Percentiles rank a stretch among this genome's conserved stretches.
Conservation (phyloP, 768 basidiomycete species). For the Melanogaster broomeanus region DNA sequence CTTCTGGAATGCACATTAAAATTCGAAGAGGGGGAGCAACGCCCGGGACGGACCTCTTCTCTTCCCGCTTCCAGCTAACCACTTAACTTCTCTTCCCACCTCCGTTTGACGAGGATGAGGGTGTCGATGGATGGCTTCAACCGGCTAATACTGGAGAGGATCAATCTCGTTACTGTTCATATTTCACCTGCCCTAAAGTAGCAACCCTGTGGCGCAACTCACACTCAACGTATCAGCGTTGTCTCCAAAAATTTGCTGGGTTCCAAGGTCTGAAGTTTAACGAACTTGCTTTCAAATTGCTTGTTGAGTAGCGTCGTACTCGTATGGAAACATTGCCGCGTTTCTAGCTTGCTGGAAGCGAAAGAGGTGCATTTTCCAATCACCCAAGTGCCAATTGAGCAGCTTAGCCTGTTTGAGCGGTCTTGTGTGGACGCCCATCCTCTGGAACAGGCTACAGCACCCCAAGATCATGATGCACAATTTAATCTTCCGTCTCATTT, state of each 20-base stretch:
- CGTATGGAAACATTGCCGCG: slow-evolving; percentile 6
- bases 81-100: slow-evolving; percentile 66
- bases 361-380: slow-evolving; percentile 4
- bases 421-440: slow-evolving; percentile 4
- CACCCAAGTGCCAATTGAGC: slow-evolving; percentile 1
- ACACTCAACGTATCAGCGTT: background rate
- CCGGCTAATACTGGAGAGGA: slow-evolving; percentile 16
- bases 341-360: slow-evolving; percentile 11
- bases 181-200: slow-evolving; percentile 36
- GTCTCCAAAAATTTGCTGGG: background rate
- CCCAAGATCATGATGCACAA: slow-evolving; percentile 20
- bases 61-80: slow-evolving; percentile 76
- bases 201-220: slow-evolving; percentile 28
- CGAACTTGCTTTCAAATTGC: slow-evolving; percentile 4
- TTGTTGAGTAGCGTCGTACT: slow-evolving; percentile 4
- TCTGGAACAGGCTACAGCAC: slow-evolving; percentile 24
- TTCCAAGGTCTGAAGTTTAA: background rate
- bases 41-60: slow-evolving; percentile 51
- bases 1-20: slow-evolving; percentile 34
- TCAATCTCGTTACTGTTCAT: slow-evolving; percentile 7
- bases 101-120: slow-evolving; percentile 60
- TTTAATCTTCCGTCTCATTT: slow-evolving; percentile 28
- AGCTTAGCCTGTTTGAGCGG: slow-evolving; percentile 5
- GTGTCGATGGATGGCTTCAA: slow-evolving; percentile 35
- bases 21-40: slow-evolving; percentile 5